Conservation (phyloP, 768 basidiomycete genomes). For the Dentipellis sp. region DNA sequence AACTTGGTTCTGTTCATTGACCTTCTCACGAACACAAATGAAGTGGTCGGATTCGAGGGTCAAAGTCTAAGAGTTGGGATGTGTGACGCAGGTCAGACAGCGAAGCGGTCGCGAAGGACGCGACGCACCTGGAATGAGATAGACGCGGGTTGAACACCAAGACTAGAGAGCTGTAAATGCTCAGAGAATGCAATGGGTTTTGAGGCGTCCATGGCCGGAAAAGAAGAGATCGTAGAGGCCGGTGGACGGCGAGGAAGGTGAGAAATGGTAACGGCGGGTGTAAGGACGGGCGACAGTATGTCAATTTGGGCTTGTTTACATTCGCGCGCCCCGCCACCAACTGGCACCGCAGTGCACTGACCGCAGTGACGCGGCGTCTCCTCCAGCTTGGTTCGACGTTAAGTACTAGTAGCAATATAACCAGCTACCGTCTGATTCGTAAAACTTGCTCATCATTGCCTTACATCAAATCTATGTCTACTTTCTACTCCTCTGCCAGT, state of each 20-base stretch:
- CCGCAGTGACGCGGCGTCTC: background rate
- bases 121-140: constrained; percentile 86
- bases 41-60: constrained; percentile 97
- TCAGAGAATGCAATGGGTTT: constrained; percentile 88
- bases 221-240: constrained; percentile 10
- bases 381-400: too few relatives aligned
- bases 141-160: constrained; percentile 92
- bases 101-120: constrained; percentile 16
- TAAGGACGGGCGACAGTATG: background rate
- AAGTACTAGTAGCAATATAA: too few relatives aligned
- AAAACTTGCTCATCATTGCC: background rate
- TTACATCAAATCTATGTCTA: background rate
- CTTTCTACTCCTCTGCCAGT: constrained; percentile 44
- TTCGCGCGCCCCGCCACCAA: background rate
- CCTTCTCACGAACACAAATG: constrained; percentile 95
- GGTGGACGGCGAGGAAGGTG: constrained; percentile 1
- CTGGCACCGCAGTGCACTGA: too few relatives aligned
- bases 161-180: constrained; percentile 88
- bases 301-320: constrained; percentile 15
- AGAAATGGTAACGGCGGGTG: constrained; percentile 4
- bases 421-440: background rate
- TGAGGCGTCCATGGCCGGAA: constrained; percentile 24
- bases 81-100: background rate
- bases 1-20: constrained; percentile 93
- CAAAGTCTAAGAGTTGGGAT: constrained; percentile 46